These are phyloP conservation scores for Cordyceps farinosa DNA, from an alignment of 2,329 filamentous ascomycete genomes.

Conservation along the genomic window DNA sequence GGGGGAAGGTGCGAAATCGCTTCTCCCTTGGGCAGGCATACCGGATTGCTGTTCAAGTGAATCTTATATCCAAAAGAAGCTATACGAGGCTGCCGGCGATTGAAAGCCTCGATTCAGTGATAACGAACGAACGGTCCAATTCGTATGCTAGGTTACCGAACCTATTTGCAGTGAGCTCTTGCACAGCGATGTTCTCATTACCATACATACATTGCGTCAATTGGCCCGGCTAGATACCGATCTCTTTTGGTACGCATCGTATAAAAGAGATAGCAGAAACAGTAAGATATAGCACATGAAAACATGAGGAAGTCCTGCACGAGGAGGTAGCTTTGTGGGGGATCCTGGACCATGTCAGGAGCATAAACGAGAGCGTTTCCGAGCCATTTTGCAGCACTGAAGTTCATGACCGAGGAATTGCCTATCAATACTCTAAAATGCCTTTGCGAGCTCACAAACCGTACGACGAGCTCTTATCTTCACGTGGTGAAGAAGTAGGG, in stretches of 20 bases:
- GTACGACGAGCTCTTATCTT: no score
- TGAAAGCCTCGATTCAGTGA: background rate
- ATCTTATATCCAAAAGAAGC: constrained; percentile 14
- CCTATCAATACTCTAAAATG: no score
- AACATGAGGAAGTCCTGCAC: constrained; percentile 17
- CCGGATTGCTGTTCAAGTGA: constrained; percentile 3
- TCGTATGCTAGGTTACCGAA: constrained; percentile 17
- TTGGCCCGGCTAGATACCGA: constrained; percentile 13
- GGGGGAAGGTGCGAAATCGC: background rate
- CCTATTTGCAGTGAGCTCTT: background rate
- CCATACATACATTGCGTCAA: constrained; percentile 9
- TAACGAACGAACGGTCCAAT: constrained; percentile 12
- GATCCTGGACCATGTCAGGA: background rate
- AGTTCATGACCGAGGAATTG: background rate
- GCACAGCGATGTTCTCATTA: no score
- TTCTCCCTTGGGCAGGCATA: constrained; percentile 1
- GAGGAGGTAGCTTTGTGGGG: constrained; percentile 17
- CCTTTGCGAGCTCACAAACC: no score
- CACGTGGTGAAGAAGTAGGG: no score
- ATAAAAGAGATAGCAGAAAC: constrained; percentile 16
- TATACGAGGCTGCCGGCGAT: constrained; percentile 9
- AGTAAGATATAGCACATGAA: constrained; percentile 11
- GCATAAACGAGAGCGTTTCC: constrained; percentile 5
- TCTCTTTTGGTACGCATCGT: constrained; percentile 12
- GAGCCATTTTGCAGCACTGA: constrained; percentile 8